phyloP scores from a whole-genome alignment of 108 stramenopile genomes.

The Fistulifera pelliculosa region DNA sequence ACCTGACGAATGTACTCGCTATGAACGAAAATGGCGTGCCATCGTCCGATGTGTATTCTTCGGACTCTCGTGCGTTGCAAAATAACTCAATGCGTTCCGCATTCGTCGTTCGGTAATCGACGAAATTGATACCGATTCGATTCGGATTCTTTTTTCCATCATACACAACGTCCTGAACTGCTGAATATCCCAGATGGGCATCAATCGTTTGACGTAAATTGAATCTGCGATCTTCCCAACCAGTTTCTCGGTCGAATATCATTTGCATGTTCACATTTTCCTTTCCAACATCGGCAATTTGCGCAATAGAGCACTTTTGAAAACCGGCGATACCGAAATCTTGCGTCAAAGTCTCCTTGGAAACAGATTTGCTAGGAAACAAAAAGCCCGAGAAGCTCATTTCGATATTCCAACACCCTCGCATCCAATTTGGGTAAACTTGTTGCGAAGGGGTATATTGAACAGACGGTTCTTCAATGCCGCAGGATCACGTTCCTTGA shows the following conservation, averaged over 20 bases:
- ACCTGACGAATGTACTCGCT: slow-evolving; percentile 77
- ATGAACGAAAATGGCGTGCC: slow-evolving; percentile 36
- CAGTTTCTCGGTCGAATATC: slow-evolving; percentile 42
- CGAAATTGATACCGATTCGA: slow-evolving; percentile 66
- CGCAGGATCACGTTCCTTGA: slow-evolving; percentile 50
- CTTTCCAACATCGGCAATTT: slow-evolving; percentile 58
- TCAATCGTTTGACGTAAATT: slow-evolving; percentile 36
- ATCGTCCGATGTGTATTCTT: slow-evolving; percentile 18
- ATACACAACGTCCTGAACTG: slow-evolving; percentile 49
- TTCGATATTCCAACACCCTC: slow-evolving; percentile 47
- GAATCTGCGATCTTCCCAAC: slow-evolving; percentile 49
- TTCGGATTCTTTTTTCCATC: slow-evolving; percentile 59
- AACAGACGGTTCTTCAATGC: slow-evolving; percentile 55
- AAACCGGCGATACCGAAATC: slow-evolving; percentile 59
- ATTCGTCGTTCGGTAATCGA: slow-evolving; percentile 63
- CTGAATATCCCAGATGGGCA: slow-evolving; percentile 61
- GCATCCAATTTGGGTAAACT: slow-evolving; percentile 60
- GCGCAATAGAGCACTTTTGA: slow-evolving; percentile 70
- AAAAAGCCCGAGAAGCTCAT: slow-evolving; percentile 49
- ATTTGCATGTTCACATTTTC: slow-evolving; percentile 28
- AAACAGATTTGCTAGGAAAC: slow-evolving; percentile 53
- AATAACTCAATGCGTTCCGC: slow-evolving; percentile 83
- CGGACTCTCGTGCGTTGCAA: slow-evolving; percentile 70
- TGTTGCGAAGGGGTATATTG: slow-evolving; percentile 65
- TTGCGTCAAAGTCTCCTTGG: slow-evolving; percentile 33